phyloP scores from a whole-genome alignment of 2,329 filamentous ascomycete genomes.

The Claviceps purpurea region DNA sequence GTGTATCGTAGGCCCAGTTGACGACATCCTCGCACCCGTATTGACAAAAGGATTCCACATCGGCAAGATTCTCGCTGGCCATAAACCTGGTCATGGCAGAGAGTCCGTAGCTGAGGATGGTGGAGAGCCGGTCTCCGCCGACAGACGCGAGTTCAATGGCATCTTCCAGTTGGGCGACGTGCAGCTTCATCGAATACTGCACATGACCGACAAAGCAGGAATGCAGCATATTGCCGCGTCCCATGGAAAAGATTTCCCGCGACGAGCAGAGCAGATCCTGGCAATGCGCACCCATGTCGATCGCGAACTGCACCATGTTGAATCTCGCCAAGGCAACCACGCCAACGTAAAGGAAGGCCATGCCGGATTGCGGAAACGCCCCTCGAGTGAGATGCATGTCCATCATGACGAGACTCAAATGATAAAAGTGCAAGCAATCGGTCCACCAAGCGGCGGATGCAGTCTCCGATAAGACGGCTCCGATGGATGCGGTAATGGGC shows the following conservation, averaged over 20 bases:
- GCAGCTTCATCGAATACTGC: constrained; percentile 44
- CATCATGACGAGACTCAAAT: constrained; percentile 53
- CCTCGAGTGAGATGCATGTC: constrained; percentile 51
- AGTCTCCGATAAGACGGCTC: constrained; percentile 57
- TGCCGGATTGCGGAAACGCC: constrained; percentile 54
- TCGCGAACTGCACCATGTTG: constrained; percentile 54
- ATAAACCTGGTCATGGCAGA: constrained; percentile 55
- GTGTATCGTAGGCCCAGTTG: constrained; percentile 56
- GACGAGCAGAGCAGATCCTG: constrained; percentile 51
- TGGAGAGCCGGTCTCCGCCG: constrained; percentile 57
- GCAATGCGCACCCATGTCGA: constrained; percentile 49
- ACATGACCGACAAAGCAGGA: constrained; percentile 59
- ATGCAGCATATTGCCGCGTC: constrained; percentile 56
- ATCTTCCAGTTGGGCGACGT: constrained; percentile 47
- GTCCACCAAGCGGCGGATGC: constrained; percentile 62
- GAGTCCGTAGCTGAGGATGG: constrained; percentile 58
- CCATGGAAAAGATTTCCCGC: constrained; percentile 50
- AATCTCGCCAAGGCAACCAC: constrained; percentile 57
- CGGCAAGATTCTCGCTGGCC: constrained; percentile 52
- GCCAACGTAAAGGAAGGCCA: constrained; percentile 54
- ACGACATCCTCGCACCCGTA: constrained; percentile 62
- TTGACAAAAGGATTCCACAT: constrained; percentile 57
- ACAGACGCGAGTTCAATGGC: constrained; percentile 52
- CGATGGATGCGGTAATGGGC: constrained; percentile 46
- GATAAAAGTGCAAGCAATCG: constrained; percentile 58